These are phyloP conservation scores for Cudoniella acicularis DNA, from an alignment of 495 filamentous ascomycete genomes.

Conservation along the genomic window DNA sequence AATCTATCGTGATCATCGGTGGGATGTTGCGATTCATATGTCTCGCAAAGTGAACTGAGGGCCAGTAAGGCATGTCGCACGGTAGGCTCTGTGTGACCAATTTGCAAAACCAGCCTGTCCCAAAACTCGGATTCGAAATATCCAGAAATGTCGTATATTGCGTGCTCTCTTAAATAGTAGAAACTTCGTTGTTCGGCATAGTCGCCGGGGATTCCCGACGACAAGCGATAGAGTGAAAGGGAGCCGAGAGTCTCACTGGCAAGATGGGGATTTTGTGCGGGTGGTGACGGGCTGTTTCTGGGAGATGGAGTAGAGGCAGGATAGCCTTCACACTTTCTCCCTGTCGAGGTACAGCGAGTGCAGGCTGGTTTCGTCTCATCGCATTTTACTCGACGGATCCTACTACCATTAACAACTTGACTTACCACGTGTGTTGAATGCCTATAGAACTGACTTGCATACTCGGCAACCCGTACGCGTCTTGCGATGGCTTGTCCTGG, in stretches of 20 bases:
- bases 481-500: neutral
- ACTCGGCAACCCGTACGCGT: neutral
- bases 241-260: neutral
- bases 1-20: neutral
- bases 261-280: neutral
- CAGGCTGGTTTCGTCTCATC: slow-evolving; percentile 54
- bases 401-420: slow-evolving; percentile 13
- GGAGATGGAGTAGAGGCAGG: slow-evolving; percentile 24
- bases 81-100: neutral
- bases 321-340: slow-evolving; percentile 57
- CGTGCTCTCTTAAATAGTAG: neutral
- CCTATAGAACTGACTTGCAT: neutral
- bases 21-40: neutral
- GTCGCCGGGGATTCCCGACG: neutral
- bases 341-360: slow-evolving; percentile 48
- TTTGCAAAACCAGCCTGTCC: neutral
- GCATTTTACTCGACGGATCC: slow-evolving; percentile 52
- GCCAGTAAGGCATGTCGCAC: neutral
- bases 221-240: neutral
- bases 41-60: neutral
- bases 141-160: neutral
- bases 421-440: neutral
- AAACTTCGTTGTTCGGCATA: neutral
- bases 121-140: neutral
- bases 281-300: neutral